phyloP scores from a whole-genome alignment of 805 yeast genomes.

The Wickerhamomyces bovis region DNA sequence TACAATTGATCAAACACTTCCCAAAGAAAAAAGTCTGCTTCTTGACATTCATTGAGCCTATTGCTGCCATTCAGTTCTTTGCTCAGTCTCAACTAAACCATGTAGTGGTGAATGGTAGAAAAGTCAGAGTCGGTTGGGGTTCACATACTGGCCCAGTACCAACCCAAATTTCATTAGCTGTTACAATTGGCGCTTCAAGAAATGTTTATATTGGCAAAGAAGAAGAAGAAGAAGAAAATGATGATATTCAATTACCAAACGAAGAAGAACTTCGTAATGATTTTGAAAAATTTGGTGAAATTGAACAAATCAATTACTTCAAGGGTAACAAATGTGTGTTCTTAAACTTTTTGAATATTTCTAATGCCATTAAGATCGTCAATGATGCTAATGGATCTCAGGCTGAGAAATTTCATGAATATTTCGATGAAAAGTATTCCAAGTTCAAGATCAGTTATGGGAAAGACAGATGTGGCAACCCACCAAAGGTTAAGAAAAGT shows the following conservation, averaged over 20 bases:
- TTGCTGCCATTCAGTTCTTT: conserved; percentile 61
- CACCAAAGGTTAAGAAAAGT: conserved; percentile 43
- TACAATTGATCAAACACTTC: conserved; percentile 50
- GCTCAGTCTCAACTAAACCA: conserved; percentile 55
- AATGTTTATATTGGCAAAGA: conserved; percentile 67
- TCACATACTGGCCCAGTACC: conserved; percentile 59
- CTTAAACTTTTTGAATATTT: conserved; percentile 60
- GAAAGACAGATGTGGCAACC: conserved; percentile 78
- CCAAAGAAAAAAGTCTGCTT: conserved; percentile 57
- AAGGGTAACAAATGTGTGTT: conserved; percentile 70
- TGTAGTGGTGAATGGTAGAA: conserved; percentile 54
- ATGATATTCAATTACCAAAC: conserved; percentile 32
- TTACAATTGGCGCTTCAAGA: conserved; percentile 70
- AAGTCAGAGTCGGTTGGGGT: conserved; percentile 65
- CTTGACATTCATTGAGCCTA: conserved; percentile 59
- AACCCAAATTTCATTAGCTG: conserved; percentile 52
- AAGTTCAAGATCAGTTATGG: conserved; percentile 61
- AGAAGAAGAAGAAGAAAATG: conserved; percentile 27
- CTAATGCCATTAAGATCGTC: conserved; percentile 58
- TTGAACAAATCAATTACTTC: conserved; percentile 71
- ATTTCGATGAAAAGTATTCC: conserved; percentile 41
- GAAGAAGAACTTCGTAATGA: conserved; percentile 51
- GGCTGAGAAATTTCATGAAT: conserved; percentile 30
- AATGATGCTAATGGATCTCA: conserved; percentile 44
- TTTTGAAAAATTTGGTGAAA: conserved; percentile 58